Conservation (phyloP, 441 rosid genomes). For the Kokia cookei region DNA sequence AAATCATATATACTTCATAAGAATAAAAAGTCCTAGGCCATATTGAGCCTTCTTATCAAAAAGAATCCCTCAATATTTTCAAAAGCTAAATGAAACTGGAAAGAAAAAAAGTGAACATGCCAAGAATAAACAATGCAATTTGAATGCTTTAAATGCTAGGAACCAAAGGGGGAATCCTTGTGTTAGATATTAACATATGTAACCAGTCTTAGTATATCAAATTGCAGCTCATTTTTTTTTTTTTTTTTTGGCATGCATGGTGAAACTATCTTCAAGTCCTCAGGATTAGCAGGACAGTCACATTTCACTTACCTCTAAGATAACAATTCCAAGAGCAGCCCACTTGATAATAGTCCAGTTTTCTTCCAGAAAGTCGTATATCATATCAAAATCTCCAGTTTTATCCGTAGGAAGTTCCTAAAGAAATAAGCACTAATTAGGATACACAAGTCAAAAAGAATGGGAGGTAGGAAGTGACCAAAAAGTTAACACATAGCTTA, state of each 20-base stretch:
- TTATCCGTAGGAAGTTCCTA: conserved; percentile 85
- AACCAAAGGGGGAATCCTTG: background rate
- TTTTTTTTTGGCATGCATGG: background rate
- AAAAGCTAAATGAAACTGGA: background rate
- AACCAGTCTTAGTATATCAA: background rate
- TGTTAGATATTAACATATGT: background rate
- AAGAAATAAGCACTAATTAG: background rate
- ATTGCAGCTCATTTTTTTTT: background rate
- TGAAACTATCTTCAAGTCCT: background rate
- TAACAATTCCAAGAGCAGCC: conserved; percentile 78
- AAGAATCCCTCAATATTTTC: background rate
- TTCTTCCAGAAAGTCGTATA: conserved; percentile 72
- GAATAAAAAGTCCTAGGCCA: background rate
- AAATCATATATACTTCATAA: background rate
- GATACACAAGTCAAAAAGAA: no score
- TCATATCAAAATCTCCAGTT: conserved; percentile 73
- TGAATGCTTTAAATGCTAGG: background rate
- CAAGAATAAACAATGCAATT: background rate
- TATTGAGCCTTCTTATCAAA: background rate
- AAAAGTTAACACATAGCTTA: conserved; percentile 27
- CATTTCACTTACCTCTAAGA: conserved; percentile 62
- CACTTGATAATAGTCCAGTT: conserved; percentile 81
- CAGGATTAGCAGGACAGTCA: background rate
- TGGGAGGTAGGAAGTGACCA: background rate
- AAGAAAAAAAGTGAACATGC: background rate